Evolutionary conservation across 345 rosid species (phyloP).

Genomic region (Boechera retrofracta): DNA sequence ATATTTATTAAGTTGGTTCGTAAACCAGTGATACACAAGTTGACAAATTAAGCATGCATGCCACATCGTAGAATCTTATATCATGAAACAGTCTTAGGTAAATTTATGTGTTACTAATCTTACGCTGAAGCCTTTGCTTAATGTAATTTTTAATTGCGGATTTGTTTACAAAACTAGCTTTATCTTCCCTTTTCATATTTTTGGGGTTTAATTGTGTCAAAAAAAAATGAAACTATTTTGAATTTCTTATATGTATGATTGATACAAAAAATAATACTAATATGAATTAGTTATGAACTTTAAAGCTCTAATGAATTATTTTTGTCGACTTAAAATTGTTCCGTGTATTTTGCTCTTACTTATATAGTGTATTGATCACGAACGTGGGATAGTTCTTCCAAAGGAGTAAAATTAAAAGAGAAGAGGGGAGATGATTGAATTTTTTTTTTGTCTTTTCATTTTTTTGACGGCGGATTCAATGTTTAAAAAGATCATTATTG

Average conservation of each 20-base stretch:
- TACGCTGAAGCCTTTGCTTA: background rate
- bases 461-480: constrained; percentile 3
- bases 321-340: too few relatives aligned
- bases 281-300: too few relatives aligned
- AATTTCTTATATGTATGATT: too few relatives aligned
- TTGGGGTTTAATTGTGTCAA: too few relatives aligned
- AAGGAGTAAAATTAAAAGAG: background rate
- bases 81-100: background rate
- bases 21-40: background rate
- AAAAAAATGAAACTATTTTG: too few relatives aligned
- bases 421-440: background rate
- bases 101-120: background rate
- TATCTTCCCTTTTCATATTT: too few relatives aligned
- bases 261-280: too few relatives aligned
- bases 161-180: background rate
- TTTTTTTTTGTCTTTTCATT: background rate
- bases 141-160: background rate
- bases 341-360: too few relatives aligned
- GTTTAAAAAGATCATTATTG: background rate
- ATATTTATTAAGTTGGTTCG: background rate
- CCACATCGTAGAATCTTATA: constrained; percentile 15
- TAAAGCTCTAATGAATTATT: too few relatives aligned
- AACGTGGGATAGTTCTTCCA: background rate
- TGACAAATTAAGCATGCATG: constrained; percentile 25
- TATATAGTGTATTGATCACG: too few relatives aligned